Percentiles rank a stretch among this genome's conserved stretches.
These are phyloP conservation scores for Melampsora larici-populina DNA, from an alignment of 1,284 basidiomycete species.

Conservation along the genomic window DNA sequence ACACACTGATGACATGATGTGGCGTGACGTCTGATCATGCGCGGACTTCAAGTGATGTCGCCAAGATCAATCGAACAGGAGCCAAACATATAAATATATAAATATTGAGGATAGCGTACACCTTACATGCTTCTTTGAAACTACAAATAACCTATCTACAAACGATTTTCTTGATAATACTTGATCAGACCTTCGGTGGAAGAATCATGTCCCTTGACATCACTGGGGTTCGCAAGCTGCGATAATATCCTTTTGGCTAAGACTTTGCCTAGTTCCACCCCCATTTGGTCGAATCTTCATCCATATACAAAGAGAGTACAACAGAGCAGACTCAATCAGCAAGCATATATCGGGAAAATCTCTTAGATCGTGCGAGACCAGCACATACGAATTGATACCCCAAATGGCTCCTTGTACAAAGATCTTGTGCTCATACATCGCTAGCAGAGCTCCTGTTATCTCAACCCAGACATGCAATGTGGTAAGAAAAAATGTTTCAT, in stretches of 20 bases:
- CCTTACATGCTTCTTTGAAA: too few species aligned
- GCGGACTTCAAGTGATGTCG: too few species aligned
- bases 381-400: constrained; percentile 96
- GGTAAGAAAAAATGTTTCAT: constrained; percentile 28
- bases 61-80: too few species aligned
- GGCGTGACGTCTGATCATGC: too few species aligned
- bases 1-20: too few species aligned
- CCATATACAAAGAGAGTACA: neutral
- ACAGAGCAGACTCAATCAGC: neutral
- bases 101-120: too few species aligned
- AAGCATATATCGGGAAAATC: neutral
- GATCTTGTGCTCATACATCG: constrained; percentile 98
- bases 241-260: constrained; percentile 91
- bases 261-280: constrained; percentile 90
- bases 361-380: neutral
- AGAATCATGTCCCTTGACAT: constrained; percentile 85
- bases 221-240: constrained; percentile 74
- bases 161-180: constrained; percentile 22
- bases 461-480: neutral
- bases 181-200: constrained; percentile 56
- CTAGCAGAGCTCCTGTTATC: constrained; percentile 64
- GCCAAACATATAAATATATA: too few species aligned
- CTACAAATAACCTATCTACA: neutral
- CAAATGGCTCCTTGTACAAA: constrained; percentile 94
- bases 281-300: constrained; percentile 58